Evolutionary conservation across 1,284 basidiomycete genomes (phyloP).

Genomic region (Serendipita sp.): DNA sequence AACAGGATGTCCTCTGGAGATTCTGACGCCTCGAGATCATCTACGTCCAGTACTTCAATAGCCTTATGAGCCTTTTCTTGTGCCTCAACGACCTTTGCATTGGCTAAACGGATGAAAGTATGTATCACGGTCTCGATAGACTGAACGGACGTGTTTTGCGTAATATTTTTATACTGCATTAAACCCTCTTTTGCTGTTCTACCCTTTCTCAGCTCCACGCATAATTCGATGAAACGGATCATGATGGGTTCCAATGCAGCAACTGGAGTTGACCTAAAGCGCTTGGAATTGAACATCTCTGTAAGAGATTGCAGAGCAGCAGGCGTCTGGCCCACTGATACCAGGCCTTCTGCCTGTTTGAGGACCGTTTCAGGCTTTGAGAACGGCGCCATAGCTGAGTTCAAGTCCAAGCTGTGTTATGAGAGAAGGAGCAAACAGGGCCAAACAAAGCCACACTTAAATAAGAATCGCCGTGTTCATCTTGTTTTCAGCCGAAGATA

Average conservation of each 20-base stretch:
- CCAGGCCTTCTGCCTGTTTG: conserved; percentile 83
- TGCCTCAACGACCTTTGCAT: conserved; percentile 76
- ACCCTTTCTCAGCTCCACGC: conserved; percentile 89
- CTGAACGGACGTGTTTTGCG: conserved; percentile 81
- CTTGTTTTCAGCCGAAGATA: background rate
- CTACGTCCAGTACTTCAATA: conserved; percentile 52
- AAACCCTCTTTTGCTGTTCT: conserved; percentile 89
- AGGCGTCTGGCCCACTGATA: conserved; percentile 78
- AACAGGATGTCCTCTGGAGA: conserved; percentile 85
- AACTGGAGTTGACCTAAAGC: conserved; percentile 86
- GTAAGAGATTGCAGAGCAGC: conserved; percentile 81
- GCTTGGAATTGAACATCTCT: conserved; percentile 87
- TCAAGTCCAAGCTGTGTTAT: background rate
- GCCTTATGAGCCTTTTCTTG: conserved; percentile 69
- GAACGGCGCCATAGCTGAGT: conserved; percentile 59
- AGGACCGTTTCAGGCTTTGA: conserved; percentile 84
- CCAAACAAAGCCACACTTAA: background rate
- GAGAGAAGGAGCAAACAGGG: background rate
- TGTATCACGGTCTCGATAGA: conserved; percentile 91
- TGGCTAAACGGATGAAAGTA: conserved; percentile 76
- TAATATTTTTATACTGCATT: conserved; percentile 93
- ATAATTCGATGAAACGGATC: conserved; percentile 86
- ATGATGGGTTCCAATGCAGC: conserved; percentile 90
- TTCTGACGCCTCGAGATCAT: conserved; percentile 82
- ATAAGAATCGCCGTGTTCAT: no score